Percentiles rank a stretch among this genome's conserved stretches.
Conservation (phyloP, 257 asterid genomes). For the Datura wrightii region DNA sequence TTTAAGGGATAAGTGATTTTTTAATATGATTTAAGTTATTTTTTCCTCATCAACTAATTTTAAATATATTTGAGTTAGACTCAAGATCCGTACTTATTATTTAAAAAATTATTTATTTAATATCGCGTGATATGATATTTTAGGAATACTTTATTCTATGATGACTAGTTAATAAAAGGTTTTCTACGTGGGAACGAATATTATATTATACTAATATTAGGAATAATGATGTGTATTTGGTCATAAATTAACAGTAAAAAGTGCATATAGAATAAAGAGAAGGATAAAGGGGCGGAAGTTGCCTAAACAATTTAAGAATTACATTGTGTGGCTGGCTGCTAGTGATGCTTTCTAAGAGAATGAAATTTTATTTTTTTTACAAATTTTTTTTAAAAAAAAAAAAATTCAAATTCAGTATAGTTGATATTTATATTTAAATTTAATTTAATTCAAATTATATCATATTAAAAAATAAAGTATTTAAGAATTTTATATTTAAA, state of each 20-base stretch:
- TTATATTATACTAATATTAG: neutral
- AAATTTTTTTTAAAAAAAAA: too few species aligned
- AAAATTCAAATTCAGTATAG: neutral
- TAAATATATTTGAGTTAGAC: too few species aligned
- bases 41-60: too few species aligned
- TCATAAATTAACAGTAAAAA: neutral
- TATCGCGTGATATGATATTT: neutral
- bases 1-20: too few species aligned
- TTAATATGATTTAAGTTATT: too few species aligned
- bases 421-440: neutral
- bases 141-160: neutral
- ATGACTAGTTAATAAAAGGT: neutral
- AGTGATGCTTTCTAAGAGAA: neutral
- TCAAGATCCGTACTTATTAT: too few species aligned
- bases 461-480: neutral
- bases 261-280: neutral
- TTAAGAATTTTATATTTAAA: neutral
- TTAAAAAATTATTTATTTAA: too few species aligned
- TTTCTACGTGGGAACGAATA: neutral
- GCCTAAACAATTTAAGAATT: neutral
- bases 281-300: neutral
- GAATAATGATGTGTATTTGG: conserved; percentile 1
- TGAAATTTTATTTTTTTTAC: neutral
- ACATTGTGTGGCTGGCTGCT: neutral
- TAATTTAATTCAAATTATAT: neutral